Percentiles rank a stretch among this genome's conserved stretches.
These are phyloP conservation scores for Hemerocallis citrina DNA, from an alignment of 106 monocot species.

Conservation along the genomic window DNA sequence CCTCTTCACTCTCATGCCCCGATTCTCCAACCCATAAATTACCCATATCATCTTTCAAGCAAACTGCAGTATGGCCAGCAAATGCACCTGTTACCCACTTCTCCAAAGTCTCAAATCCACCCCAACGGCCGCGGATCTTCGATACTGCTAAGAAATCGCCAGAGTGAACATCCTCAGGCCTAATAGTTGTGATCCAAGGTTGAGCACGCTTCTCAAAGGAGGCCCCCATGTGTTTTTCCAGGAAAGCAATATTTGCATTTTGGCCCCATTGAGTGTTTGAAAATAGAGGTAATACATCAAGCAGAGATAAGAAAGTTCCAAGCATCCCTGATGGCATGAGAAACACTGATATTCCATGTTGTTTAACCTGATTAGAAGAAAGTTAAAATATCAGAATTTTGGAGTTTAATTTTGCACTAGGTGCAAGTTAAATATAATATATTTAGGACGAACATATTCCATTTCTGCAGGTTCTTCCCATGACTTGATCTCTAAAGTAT, in stretches of 20 bases:
- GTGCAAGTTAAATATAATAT: neutral
- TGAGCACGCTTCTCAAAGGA: constrained; percentile 61
- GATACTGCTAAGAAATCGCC: constrained; percentile 92
- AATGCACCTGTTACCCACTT: constrained; percentile 99
- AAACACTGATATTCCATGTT: constrained; percentile 88
- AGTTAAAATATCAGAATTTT: neutral
- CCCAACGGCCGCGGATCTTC: constrained; percentile 96
- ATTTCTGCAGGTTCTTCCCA: constrained; percentile 71
- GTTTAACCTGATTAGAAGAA: constrained; percentile 54
- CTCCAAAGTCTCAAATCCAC: constrained; percentile 94
- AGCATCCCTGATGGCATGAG: constrained; percentile 98
- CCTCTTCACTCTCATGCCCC: constrained; percentile 94
- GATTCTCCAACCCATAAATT: constrained; percentile 98
- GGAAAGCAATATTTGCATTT: constrained; percentile 76
- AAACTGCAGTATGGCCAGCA: constrained; percentile 96
- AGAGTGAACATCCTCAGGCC: constrained; percentile 62
- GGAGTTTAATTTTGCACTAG: neutral
- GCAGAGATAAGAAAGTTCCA: constrained; percentile 71
- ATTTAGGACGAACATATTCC: constrained; percentile 43
- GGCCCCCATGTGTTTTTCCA: constrained; percentile 89
- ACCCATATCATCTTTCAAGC: constrained; percentile 86
- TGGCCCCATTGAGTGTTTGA: constrained; percentile 91
- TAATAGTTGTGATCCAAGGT: constrained; percentile 55
- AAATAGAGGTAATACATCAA: constrained; percentile 88
- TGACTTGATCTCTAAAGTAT: constrained; percentile 47